A percentile compares a stretch with the other conserved stretches of the same genome.
These are phyloP conservation scores for Cryptococcus amylolentus DNA, from an alignment of 1,284 basidiomycete species.

Conservation along the genomic window DNA sequence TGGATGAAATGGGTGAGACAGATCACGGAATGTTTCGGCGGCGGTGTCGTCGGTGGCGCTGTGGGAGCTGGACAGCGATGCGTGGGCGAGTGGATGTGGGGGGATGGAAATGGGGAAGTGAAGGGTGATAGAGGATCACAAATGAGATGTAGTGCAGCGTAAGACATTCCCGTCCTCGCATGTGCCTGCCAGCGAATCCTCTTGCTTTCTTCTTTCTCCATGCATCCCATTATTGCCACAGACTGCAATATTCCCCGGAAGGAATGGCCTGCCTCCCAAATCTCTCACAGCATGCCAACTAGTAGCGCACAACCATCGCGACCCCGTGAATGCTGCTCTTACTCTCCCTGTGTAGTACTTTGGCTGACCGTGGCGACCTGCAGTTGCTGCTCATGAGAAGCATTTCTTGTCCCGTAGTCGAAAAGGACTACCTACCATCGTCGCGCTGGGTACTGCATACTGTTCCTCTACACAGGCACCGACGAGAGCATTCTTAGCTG, in stretches of 20 bases:
- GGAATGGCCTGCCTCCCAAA: background rate
- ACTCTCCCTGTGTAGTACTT: background rate
- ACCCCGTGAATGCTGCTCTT: background rate
- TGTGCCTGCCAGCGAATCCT: too few relatives aligned
- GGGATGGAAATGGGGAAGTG: background rate
- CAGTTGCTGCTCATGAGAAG: slow-evolving; percentile 31
- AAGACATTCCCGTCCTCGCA: too few relatives aligned
- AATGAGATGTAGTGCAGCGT: too few relatives aligned
- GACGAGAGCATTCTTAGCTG: slow-evolving; percentile 10
- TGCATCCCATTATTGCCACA: background rate
- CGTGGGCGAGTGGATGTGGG: background rate
- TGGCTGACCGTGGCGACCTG: background rate
- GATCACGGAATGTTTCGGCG: background rate
- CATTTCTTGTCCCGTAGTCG: slow-evolving; percentile 29
- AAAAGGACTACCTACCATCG: slow-evolving; percentile 20
- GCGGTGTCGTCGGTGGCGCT: background rate
- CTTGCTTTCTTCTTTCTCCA: too few relatives aligned
- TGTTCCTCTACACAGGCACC: slow-evolving; percentile 17
- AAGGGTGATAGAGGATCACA: too few relatives aligned
- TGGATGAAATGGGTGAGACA: background rate
- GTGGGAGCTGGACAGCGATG: background rate
- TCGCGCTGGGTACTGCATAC: slow-evolving; percentile 24
- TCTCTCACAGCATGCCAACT: background rate
- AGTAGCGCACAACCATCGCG: background rate
- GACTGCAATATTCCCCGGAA: background rate